Evolutionary conservation across 75 land plant genomes (phyloP), one percentile per base, ranked within the genome.

Genomic region (Pinus albicaulis): DNA sequence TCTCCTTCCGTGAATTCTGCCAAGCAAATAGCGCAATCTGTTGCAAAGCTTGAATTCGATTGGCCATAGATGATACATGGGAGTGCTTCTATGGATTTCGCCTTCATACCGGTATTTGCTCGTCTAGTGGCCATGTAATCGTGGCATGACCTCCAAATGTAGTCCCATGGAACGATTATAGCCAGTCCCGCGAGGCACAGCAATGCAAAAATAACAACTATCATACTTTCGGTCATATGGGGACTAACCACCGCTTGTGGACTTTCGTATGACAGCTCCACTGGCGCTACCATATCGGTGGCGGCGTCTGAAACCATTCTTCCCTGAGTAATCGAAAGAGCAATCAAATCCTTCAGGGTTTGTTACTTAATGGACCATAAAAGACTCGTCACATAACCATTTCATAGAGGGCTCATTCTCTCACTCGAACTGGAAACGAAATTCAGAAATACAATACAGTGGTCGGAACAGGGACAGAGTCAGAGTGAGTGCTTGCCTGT

Each of bases 1-100:
- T 90, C 90, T 0, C 95, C 91, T 0, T 62, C 13, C 5, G 15
- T 55, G 72, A 92, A 88, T 16, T 92, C 95, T 0, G 86, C 68
- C 25, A 92, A 61, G 78, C 95, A 92, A 20, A 92, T 92, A 11
- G 72, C 80, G 75, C 95, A 92, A 58, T 84, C 89, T 31, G 80
- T 12, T 23, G 15, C 59, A 41, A 7, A 52, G 24, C 23, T 2
- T 20, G 60, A 59, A 10, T 2, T 59, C 2, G 23, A 5, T 5
- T 59, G 22, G n/a, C 24, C 23, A 22, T 59, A 59, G 23, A 59
- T 22, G 23, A 20, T 22, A 59, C 24, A 59, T 0, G 24, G 24
- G 10, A 59, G 60, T 59, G 60, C 60, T 19, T 59, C 16, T 22
- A 59, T 59, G 7, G 60, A n/a, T 19, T 59, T 59, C 1, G 22